Conservation (phyloP, 2,329 filamentous ascomycete genomes). For the Didymosphaeria variabile region DNA sequence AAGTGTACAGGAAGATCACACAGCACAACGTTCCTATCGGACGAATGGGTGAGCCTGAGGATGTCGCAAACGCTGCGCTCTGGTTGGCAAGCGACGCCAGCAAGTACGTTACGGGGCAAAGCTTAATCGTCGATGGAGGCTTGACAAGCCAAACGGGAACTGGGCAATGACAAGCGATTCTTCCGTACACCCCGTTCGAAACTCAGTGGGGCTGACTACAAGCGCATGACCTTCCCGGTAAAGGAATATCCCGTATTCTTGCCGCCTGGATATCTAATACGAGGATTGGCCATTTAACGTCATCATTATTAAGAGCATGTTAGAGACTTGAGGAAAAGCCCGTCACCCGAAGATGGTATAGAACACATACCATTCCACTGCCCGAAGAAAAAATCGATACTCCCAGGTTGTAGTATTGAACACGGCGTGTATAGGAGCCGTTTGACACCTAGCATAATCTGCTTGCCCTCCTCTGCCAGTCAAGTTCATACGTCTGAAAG, state of each 20-base stretch:
- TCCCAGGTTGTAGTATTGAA: no score
- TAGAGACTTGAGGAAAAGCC: no score
- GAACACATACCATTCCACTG: no score
- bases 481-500: constrained; percentile 31
- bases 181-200: no score
- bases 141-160: constrained; percentile 37
- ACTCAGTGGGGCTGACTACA: neutral
- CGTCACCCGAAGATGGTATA: no score
- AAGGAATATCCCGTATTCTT: neutral
- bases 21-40: constrained; percentile 37
- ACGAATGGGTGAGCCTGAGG: constrained; percentile 43
- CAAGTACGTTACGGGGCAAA: constrained; percentile 44
- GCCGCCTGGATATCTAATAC: no score
- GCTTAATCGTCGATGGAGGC: constrained; percentile 48
- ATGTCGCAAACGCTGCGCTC: constrained; percentile 43
- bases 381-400: no score
- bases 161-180: neutral
- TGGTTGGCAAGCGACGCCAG: constrained; percentile 43
- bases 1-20: constrained; percentile 16
- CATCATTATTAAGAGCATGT: no score
- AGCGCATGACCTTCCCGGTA: neutral
- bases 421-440: constrained; percentile 37
- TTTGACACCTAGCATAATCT: constrained; percentile 33
- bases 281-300: no score
- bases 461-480: constrained; percentile 35